Percentiles rank a stretch among this genome's conserved stretches.
Evolutionary conservation across 768 basidiomycete genomes (phyloP).

Genomic region (Fomitopsis serialis): DNA sequence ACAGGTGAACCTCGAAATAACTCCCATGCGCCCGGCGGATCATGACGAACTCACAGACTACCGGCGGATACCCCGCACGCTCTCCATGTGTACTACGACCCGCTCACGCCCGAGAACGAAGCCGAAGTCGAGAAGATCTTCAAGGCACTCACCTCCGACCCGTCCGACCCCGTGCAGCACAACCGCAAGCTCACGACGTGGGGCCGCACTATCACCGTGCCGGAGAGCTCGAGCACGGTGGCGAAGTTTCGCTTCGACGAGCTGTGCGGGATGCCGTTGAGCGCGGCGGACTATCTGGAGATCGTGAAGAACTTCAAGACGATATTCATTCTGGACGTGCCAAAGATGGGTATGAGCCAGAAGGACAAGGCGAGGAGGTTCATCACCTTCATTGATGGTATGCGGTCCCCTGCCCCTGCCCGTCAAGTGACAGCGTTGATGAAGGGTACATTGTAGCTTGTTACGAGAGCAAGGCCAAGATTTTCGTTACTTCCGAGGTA

Average conservation of each 20-base stretch:
- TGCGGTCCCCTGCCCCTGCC: slow-evolving; percentile 20
- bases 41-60: too few species aligned
- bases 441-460: slow-evolving; percentile 44
- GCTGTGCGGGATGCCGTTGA: slow-evolving; percentile 83
- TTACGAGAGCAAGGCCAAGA: slow-evolving; percentile 88
- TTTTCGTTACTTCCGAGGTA: slow-evolving; percentile 90
- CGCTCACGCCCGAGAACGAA: slow-evolving; percentile 59
- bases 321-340: slow-evolving; percentile 82
- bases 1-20: too few species aligned
- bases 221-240: slow-evolving; percentile 72
- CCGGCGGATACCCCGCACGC: slow-evolving; percentile 84
- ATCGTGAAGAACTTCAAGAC: slow-evolving; percentile 85
- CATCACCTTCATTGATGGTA: slow-evolving; percentile 95
- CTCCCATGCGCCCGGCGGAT: too few species aligned
- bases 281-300: slow-evolving; percentile 95
- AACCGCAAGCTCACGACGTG: slow-evolving; percentile 77
- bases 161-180: slow-evolving; percentile 48
- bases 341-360: slow-evolving; percentile 78
- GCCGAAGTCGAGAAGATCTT: slow-evolving; percentile 84
- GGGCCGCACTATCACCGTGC: slow-evolving; percentile 79
- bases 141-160: slow-evolving; percentile 54
- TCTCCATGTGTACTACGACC: slow-evolving; percentile 95
- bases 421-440: background rate
- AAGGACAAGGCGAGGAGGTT: slow-evolving; percentile 96
- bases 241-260: slow-evolving; percentile 86